These are phyloP conservation scores for Backusella tuberculispora DNA, from an alignment of 192 early-diverging fungal species.

Conservation along the genomic window DNA sequence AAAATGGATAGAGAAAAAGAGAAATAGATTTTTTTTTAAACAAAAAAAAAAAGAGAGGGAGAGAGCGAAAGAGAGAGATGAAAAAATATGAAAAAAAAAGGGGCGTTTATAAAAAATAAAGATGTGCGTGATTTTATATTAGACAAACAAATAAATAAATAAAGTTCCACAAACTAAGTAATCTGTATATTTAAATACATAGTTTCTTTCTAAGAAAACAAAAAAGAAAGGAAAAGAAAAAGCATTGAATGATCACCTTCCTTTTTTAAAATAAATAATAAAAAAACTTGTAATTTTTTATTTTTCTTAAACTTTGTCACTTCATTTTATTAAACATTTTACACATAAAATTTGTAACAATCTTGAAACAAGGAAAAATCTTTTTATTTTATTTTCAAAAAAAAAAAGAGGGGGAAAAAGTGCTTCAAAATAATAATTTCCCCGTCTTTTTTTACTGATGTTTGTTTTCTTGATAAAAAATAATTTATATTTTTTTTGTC, in stretches of 20 bases:
- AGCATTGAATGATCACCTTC: neutral
- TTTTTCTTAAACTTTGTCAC: neutral
- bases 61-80: neutral
- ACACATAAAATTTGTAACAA: neutral
- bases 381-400: neutral
- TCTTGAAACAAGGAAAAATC: slow-evolving; percentile 4
- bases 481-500: too few species aligned
- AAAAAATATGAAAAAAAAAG: neutral
- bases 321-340: neutral
- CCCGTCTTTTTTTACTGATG: too few species aligned
- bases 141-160: neutral
- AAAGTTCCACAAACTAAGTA: neutral
- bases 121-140: slow-evolving; percentile 6
- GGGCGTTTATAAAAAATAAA: slow-evolving; percentile 7
- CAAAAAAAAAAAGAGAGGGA: neutral
- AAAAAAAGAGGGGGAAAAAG: neutral
- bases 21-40: neutral
- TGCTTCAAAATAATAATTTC: neutral
- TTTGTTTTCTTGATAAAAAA: too few species aligned
- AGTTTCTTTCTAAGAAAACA: too few species aligned
- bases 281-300: too few species aligned
- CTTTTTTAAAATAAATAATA: neutral
- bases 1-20: neutral
- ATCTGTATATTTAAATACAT: too few species aligned
- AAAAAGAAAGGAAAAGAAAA: neutral